Evolutionary conservation across 1,284 basidiomycete species (phyloP).

Genomic region (Pseudozyma sp.): DNA sequence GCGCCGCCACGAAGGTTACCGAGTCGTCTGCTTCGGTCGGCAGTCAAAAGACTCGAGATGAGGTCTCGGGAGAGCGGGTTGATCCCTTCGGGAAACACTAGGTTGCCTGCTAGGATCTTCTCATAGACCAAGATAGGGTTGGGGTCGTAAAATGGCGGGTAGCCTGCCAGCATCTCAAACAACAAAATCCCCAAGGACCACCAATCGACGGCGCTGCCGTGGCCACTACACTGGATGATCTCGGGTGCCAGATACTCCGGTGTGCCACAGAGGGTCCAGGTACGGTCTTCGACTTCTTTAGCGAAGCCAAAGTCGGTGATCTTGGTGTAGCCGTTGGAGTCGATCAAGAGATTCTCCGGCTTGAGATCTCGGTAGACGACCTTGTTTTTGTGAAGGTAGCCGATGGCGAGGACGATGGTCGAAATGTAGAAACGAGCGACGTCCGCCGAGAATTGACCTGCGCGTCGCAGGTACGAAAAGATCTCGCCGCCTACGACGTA

Average conservation of each 20-base stretch:
- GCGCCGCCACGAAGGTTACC: constrained; percentile 72
- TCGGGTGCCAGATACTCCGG: constrained; percentile 67
- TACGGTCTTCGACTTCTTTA: constrained; percentile 59
- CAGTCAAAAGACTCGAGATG: constrained; percentile 71
- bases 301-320: constrained; percentile 68
- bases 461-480: constrained; percentile 71
- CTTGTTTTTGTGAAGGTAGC: constrained; percentile 61
- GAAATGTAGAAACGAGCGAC: constrained; percentile 73
- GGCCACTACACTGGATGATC: constrained; percentile 65
- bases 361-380: constrained; percentile 67
- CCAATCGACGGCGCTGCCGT: constrained; percentile 62
- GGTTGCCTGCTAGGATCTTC: constrained; percentile 70
- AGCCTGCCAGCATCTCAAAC: constrained; percentile 65
- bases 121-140: constrained; percentile 62
- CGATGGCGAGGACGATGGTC: constrained; percentile 71
- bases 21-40: constrained; percentile 71
- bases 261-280: constrained; percentile 65
- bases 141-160: constrained; percentile 65
- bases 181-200: constrained; percentile 67
- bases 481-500: constrained; percentile 73
- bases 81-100: constrained; percentile 71
- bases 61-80: constrained; percentile 71
- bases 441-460: constrained; percentile 71
- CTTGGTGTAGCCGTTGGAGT: constrained; percentile 54
- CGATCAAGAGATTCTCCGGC: constrained; percentile 65